Evolutionary conservation across 257 asterid species (phyloP), one percentile per base, ranked within the genome.

Genomic region (Ehretia macrophylla): DNA sequence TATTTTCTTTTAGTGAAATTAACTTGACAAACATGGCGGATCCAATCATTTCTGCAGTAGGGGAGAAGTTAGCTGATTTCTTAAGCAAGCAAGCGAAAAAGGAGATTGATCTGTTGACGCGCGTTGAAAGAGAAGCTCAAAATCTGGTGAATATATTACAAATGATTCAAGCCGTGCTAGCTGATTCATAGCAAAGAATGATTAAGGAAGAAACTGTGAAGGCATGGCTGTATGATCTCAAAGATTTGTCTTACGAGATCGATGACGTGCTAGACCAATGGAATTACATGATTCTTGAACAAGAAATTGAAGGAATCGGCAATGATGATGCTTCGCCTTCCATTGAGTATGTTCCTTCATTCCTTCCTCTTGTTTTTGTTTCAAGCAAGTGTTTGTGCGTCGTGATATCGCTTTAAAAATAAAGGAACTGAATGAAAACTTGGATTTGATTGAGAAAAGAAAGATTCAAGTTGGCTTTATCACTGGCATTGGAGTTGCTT

Each of bases 191-290:
- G 10, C 38, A 57, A 11, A 50, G 14, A 42, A 17, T 48, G 35
- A 27, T 18, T n/a, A 56, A 22, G 32, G 55, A 66, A 0, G n/a
- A 11, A 22, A n/a, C 17, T 1, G 22, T 58, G n/a, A 21, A 51
- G 16, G 8, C n/a, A 0, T 67, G 72, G 72, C 23, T 67, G 55
- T 19, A 23, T 4, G 44, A n/a, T n/a, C 54, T 67, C 23, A 39
- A 59, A 17, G 23, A 59, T 9, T 13, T 17, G 11, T 35, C 60
- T 13, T 67, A 39, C 0, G 66, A 59, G 0, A 32, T 67, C 17
- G 66, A 67, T 5, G 66, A 67, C 39, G 55, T 59, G 21, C 18
- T 58, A 12, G 72, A 67, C 14, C 60, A 59, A 11, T 67, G 60
- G 55, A 51, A 67, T 14, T 44, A 1, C 3, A 32, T 11, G 8